Evolutionary conservation across 163 green algal species (phyloP).

Genomic region (Prototheca wickerhamii): DNA sequence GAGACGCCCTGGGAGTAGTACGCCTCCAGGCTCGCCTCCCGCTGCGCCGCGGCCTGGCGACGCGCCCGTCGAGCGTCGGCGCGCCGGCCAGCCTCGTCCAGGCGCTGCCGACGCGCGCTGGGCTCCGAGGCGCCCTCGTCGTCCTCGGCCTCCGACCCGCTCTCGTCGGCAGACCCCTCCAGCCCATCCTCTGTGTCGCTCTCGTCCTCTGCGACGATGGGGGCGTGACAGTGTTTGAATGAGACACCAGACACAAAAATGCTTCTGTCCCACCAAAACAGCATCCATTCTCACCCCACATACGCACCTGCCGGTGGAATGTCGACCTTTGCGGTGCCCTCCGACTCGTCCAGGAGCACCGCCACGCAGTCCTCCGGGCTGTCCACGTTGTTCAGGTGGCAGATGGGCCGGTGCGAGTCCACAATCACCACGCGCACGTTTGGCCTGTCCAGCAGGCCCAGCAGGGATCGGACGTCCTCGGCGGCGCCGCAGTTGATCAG

Average conservation of each 20-base stretch:
- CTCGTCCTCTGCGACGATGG: conserved; percentile 22
- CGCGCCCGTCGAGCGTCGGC: not conserved
- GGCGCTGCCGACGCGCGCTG: not conserved
- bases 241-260: no score
- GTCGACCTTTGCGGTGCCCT: conserved; percentile 24
- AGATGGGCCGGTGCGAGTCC: conserved; percentile 67
- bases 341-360: conserved; percentile 25
- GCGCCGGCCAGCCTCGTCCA: not conserved
- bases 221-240: no score
- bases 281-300: no score
- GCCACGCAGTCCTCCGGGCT: conserved; percentile 20
- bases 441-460: conserved; percentile 26
- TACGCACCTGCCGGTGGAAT: conserved; percentile 22
- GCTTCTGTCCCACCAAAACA: no score
- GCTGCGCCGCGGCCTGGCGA: not conserved
- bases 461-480: conserved; percentile 44
- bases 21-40: not conserved
- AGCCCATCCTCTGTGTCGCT: conserved; percentile 14
- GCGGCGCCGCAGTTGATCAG: conserved; percentile 82
- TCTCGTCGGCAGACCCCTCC: not conserved
- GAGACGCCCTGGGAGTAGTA: conserved; percentile 62
- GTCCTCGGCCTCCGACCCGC: conserved; percentile 19
- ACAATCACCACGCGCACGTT: conserved; percentile 67
- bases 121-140: not conserved
- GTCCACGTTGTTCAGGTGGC: conserved; percentile 40